Evolutionary conservation across 371 early-diverging fungal species (phyloP), one percentile per base, ranked within the genome.

Genomic region (Mortierella sp.): DNA sequence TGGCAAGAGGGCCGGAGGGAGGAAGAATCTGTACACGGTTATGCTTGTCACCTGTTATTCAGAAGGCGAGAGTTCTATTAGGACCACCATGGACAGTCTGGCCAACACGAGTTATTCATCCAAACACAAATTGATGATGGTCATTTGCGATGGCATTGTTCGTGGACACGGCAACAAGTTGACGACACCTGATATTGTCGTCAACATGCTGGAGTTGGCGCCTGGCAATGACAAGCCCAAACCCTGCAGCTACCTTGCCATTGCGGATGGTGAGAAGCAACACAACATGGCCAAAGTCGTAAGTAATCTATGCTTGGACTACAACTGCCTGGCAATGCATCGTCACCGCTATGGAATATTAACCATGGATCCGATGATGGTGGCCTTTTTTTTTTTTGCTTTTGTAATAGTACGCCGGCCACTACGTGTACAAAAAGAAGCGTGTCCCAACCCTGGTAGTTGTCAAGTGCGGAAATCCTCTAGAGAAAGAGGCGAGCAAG

Each of bases 281-380:
- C 88, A 92, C 66, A 99, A 99, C 79, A 93, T 93, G 90, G 98
- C 97, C 46, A 92, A 91, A 81, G 90, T 96, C 45, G 83, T 83
- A 81, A 76, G 68, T 70, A 16, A 28, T 28, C 16, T 18, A 3
- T 7, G 26, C 48, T 48, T 5, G 2, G 13, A 9, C 18, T 13
- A 45, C 19, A 13, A 21, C 46, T 45, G n/a, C 13, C 10, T 7
- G 14, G 7, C 39, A 39, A 39, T 34, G 34, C 34, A 34, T 34
- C 34, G 34, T 10, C 34, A 34, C 34, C n/a, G n/a, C n/a, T n/a
- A 34, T 24, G 19, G 24, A 14, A 13, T 41, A 38, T 10, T 28
- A 6, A 14, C 41, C 5, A n/a, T 31, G 3, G 21, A 8, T 38
- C 19, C 18, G 18, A 8, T 38, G 34, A 34, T 34, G 34, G 34